Conservation (phyloP, 345 rosid species). For the Barbarea vulgaris region DNA sequence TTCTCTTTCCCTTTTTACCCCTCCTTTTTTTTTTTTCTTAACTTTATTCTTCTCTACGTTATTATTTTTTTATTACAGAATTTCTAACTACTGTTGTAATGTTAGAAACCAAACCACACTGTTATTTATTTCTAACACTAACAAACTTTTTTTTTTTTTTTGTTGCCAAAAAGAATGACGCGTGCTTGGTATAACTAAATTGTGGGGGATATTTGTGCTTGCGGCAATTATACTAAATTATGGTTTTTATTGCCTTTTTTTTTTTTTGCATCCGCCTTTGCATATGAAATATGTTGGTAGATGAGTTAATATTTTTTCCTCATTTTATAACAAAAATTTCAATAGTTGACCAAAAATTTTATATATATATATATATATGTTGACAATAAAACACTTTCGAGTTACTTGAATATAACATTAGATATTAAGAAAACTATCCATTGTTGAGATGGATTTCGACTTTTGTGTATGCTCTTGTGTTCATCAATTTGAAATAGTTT, state of each 20-base stretch:
- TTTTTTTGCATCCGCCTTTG: neutral
- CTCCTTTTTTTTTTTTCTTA: neutral
- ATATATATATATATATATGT: too few species aligned
- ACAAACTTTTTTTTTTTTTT: neutral
- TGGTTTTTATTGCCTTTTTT: neutral
- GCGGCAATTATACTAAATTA: neutral
- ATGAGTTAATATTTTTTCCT: neutral
- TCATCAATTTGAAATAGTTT: too few species aligned
- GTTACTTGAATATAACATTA: too few species aligned
- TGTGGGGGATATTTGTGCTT: neutral
- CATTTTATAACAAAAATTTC: neutral
- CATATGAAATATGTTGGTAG: neutral
- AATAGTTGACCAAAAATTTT: too few species aligned
- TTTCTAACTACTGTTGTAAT: neutral
- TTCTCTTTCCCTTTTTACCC: slow-evolving; percentile 23
- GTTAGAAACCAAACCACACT: neutral
- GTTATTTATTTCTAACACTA: neutral
- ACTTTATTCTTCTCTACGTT: slow-evolving; percentile 43
- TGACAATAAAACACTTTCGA: too few species aligned
- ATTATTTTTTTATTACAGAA: slow-evolving; percentile 20
- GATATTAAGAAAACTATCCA: too few species aligned
- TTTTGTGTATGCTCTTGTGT: too few species aligned
- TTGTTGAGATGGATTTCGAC: too few species aligned
- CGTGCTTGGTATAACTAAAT: neutral
- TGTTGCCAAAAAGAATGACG: neutral